These are phyloP conservation scores for Aegilops tauschii DNA, from an alignment of 176 grass and related monocot species.

Conservation along the genomic window DNA sequence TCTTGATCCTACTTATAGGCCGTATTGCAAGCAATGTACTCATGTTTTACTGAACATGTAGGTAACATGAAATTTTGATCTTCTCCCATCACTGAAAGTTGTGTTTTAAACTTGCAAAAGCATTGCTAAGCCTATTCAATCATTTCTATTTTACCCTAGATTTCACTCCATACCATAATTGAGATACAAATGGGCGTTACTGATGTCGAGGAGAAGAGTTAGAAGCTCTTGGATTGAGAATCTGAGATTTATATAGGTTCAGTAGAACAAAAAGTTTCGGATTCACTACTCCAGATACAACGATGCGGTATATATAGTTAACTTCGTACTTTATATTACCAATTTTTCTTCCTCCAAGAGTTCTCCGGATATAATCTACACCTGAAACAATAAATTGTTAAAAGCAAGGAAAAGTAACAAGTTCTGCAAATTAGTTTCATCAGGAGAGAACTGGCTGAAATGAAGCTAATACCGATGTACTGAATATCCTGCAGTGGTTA, in stretches of 20 bases:
- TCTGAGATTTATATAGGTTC: neutral
- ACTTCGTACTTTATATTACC: neutral
- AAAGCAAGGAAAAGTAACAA: too few species aligned
- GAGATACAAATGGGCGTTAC: slow-evolving; percentile 98
- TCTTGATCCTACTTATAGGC: slow-evolving; percentile 48
- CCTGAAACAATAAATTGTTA: too few species aligned
- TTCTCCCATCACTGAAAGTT: neutral
- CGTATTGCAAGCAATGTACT: slow-evolving; percentile 76
- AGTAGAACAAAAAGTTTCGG: neutral
- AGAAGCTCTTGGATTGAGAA: slow-evolving; percentile 88
- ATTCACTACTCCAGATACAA: neutral
- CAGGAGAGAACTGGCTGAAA: neutral
- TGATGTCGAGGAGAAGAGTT: slow-evolving; percentile 85
- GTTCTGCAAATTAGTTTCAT: too few species aligned
- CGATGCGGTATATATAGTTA: slow-evolving; percentile 8
- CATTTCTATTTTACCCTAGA: slow-evolving; percentile 36
- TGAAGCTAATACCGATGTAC: neutral
- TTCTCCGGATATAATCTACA: too few species aligned
- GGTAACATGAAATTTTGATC: slow-evolving; percentile 29
- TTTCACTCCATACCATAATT: slow-evolving; percentile 90
- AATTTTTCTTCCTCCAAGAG: too few species aligned
- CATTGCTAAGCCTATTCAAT: neutral
- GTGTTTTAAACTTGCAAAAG: neutral
- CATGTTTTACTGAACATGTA: slow-evolving; percentile 90
- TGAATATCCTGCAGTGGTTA: neutral